Percentiles rank a stretch among this genome's conserved stretches.
Conservation (phyloP, 805 yeast species). For the Lipomyces starkeyi region DNA sequence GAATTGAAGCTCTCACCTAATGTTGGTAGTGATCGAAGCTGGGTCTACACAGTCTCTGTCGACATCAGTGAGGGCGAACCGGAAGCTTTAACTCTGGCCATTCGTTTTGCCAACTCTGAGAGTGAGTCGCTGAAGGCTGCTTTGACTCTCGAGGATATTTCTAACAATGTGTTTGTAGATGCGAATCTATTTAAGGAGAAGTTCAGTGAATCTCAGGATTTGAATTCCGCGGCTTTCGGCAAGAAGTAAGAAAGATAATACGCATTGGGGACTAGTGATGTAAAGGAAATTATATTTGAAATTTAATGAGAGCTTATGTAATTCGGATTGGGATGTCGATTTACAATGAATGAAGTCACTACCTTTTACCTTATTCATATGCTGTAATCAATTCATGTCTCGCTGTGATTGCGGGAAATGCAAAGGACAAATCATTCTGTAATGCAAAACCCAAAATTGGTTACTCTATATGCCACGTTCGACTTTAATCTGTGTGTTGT, state of each 20-base stretch:
- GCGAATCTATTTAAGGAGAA: conserved; percentile 95
- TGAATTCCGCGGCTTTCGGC: conserved; percentile 55
- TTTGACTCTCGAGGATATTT: not conserved
- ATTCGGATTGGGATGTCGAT: not conserved
- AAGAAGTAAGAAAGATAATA: conserved; percentile 14
- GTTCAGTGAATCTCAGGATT: conserved; percentile 81
- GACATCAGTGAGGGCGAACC: conserved; percentile 95
- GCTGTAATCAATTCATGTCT: not conserved
- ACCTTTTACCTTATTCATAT: not conserved
- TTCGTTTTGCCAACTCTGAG: conserved; percentile 70
- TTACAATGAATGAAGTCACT: not conserved
- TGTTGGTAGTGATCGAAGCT: conserved; percentile 95
- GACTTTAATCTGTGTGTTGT: no score
- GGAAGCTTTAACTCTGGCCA: conserved; percentile 95
- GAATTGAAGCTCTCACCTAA: conserved; percentile 71
- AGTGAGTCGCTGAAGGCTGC: conserved; percentile 33
- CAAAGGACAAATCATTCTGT: not conserved
- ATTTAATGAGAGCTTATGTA: not conserved
- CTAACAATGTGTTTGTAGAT: conserved; percentile 56
- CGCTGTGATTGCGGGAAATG: not conserved
- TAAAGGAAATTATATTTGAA: not conserved
- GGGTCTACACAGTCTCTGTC: conserved; percentile 96
- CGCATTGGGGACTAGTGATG: not conserved
- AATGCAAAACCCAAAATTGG: no score
- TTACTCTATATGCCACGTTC: no score